Evolutionary conservation across 768 basidiomycete species (phyloP).

Genomic region (Psilocybe sp.): DNA sequence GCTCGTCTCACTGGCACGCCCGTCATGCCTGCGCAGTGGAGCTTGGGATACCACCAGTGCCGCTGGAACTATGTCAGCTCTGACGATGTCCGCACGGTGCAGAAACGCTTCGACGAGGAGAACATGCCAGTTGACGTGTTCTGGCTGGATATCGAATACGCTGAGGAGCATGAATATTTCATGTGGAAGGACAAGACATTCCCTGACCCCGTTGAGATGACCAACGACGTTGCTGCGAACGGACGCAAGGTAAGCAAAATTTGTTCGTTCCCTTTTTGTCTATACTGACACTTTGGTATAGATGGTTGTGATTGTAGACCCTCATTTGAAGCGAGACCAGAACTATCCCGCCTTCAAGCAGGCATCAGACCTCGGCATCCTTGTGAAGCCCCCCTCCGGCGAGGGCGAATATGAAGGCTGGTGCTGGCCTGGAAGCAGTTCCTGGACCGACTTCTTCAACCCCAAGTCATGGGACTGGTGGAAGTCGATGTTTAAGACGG

Average conservation of each 20-base stretch:
- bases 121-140: constrained; percentile 95
- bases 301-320: constrained; percentile 99
- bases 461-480: constrained; percentile 89
- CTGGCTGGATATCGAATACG: constrained; percentile 97
- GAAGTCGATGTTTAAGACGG: constrained; percentile 75
- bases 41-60: constrained; percentile 95
- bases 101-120: constrained; percentile 86
- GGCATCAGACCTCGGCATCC: constrained; percentile 76
- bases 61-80: constrained; percentile 97
- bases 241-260: constrained; percentile 69
- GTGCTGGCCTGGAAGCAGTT: constrained; percentile 97
- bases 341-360: constrained; percentile 82
- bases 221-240: constrained; percentile 78
- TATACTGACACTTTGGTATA: constrained; percentile 24
- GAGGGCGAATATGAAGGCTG: constrained; percentile 91
- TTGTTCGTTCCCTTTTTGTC: not conserved
- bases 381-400: constrained; percentile 80
- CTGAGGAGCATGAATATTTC: constrained; percentile 93
- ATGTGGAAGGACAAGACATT: constrained; percentile 93
- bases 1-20: constrained; percentile 80
- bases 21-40: constrained; percentile 87
- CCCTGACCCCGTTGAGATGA: constrained; percentile 94
- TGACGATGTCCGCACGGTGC: constrained; percentile 82
- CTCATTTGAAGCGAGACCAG: constrained; percentile 84
- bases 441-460: constrained; percentile 98